These are phyloP conservation scores for Lipomyces lipofer DNA, from an alignment of 805 yeast genomes.

Conservation along the genomic window DNA sequence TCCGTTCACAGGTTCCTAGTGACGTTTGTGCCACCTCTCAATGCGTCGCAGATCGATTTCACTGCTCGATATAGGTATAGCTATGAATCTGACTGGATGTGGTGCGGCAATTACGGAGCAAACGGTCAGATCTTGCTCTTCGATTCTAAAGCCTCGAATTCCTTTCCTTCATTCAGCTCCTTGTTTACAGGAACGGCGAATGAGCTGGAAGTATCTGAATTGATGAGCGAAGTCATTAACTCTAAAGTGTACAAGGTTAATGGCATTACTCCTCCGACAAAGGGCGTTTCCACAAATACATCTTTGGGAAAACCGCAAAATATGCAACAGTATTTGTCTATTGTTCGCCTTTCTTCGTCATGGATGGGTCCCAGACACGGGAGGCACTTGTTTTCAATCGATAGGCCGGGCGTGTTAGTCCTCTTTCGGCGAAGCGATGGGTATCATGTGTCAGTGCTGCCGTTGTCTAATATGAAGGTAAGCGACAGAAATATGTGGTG, in stretches of 20 bases:
- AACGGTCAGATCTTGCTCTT: slow-evolving; percentile 20
- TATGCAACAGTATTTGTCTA: slow-evolving; percentile 19
- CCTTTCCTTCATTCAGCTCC: slow-evolving; percentile 5
- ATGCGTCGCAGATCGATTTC: slow-evolving; percentile 13
- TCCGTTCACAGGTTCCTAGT: slow-evolving; percentile 2
- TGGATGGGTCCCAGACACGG: slow-evolving; percentile 32
- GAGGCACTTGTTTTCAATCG: slow-evolving; percentile 11
- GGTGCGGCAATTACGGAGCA: slow-evolving; percentile 19
- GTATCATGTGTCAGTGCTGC: slow-evolving; percentile 32
- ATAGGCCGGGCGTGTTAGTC: slow-evolving; percentile 18
- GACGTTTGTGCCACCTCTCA: slow-evolving; percentile 23
- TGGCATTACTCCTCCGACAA: slow-evolving; percentile 14
- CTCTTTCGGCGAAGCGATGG: slow-evolving; percentile 33
- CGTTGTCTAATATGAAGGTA: slow-evolving; percentile 31
- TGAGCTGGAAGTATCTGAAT: slow-evolving; percentile 9
- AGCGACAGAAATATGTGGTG: not conserved
- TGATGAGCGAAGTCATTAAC: slow-evolving; percentile 16
- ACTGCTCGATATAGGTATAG: slow-evolving; percentile 26
- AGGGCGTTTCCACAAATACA: not conserved
- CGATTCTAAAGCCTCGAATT: not conserved
- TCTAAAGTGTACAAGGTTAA: slow-evolving; percentile 17
- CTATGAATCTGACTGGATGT: slow-evolving; percentile 14
- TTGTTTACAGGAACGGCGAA: slow-evolving; percentile 11
- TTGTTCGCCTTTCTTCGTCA: slow-evolving; percentile 21
- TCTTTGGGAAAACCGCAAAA: slow-evolving; percentile 18